Evolutionary conservation across 441 rosid species (phyloP).

Genomic region (Bruguiera hainesii): DNA sequence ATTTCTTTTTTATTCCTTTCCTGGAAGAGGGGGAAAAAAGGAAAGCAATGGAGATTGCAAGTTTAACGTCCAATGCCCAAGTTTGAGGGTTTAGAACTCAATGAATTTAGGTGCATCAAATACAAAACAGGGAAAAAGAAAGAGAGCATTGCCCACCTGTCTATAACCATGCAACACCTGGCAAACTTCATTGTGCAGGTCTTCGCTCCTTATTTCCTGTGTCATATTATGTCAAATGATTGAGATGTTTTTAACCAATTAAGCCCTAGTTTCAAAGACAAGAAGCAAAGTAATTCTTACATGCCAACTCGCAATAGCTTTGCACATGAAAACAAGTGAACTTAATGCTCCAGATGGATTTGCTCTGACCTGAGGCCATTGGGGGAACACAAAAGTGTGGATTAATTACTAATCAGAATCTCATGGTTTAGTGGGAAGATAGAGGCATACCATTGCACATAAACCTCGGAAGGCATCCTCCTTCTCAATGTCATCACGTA

Average conservation of each 20-base stretch:
- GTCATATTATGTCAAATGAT: neutral
- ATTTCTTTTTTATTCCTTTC: neutral
- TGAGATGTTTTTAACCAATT: neutral
- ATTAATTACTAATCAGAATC: conserved; percentile 2
- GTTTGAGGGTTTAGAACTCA: neutral
- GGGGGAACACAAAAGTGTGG: neutral
- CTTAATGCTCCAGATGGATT: conserved; percentile 92
- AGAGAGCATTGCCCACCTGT: conserved; percentile 44
- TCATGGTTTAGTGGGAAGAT: conserved; percentile 1
- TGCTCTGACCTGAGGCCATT: conserved; percentile 59
- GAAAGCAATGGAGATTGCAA: neutral
- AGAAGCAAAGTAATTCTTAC: conserved; percentile 42
- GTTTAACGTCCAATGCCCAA: neutral
- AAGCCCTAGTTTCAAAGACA: neutral
- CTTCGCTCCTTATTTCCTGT: conserved; percentile 87
- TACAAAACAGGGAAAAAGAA: neutral
- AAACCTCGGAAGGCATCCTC: conserved; percentile 98
- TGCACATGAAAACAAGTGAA: conserved; percentile 83
- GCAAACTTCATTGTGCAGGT: conserved; percentile 81
- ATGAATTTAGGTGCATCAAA: too few relatives aligned
- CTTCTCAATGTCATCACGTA: conserved; percentile 94
- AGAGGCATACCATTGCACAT: conserved; percentile 81
- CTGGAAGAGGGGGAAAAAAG: neutral
- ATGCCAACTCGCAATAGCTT: conserved; percentile 98
- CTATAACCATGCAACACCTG: conserved; percentile 89